Base-by-base conservation (phyloP, 768 basidiomycete species). In the Suillus fuscotomentosus region DNA sequence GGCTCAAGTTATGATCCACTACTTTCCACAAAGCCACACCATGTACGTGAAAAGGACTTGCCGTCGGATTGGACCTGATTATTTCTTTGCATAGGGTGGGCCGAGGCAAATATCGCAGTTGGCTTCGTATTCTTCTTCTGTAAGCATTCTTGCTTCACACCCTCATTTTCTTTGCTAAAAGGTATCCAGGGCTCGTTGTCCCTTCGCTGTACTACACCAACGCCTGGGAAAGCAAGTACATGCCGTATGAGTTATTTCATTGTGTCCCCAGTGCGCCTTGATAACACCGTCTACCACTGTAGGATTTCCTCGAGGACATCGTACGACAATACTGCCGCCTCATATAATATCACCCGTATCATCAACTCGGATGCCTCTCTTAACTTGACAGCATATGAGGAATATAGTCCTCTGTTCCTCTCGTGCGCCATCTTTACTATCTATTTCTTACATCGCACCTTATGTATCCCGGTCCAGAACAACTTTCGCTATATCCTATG, bases 401-500 rank as follows among this genome's bases (percentile, higher is more conserved):
- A 75, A 0, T 90, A 89, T 74, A 84, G 83, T 63, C 88, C 89
- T 0, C 66, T 92, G 62, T 89, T 83, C 75, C 76, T 91, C 53
- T 84, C 88, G 69, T 72, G 66, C 36, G 66, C 73, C 66, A 63
- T 71, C 67, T 3, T 73, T 70, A 2, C 62, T 70, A 43, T 66
- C 24, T 27, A 51, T 55, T 70, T 60, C 69, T 74, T 60, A 61
- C 61, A 62, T 45, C 20, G 62, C 60, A 38, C 27, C 81, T 64
- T 34, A 65, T 65, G 22, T 67, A 61, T n/a, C 5, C 13, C 5
- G 42, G 43, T 59, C 56, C 31, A 74, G 75, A 36, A 78, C 86
- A 34, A 89, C 90, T 0, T 94, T 94, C 70, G 88, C 93, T 14
- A 76, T 94, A 42, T 82, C 87, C 10, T 95, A 94, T 70, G 92